phyloP scores from a whole-genome alignment of 1,284 basidiomycete species.

The Ganoderma boninense region DNA sequence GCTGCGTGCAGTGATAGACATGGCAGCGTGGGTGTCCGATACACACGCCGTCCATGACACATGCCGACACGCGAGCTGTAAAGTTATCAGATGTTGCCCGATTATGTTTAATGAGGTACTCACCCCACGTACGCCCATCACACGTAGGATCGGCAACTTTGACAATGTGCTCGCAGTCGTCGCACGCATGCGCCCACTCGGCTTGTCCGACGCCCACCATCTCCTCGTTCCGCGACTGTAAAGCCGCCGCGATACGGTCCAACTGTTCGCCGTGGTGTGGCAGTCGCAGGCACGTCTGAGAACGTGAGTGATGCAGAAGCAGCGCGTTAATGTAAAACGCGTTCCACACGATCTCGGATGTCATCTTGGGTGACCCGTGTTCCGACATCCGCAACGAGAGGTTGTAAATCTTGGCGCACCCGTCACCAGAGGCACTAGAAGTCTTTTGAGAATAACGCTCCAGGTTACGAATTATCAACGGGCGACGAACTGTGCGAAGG shows the following conservation, averaged over 20 bases:
- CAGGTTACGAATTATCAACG: not conserved
- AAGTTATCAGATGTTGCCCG: not conserved
- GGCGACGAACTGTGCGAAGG: not conserved
- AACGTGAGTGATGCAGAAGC: not conserved
- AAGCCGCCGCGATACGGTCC: not conserved
- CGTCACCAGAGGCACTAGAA: not conserved
- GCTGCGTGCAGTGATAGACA: slow-evolving; percentile 32
- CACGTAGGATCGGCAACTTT: not conserved
- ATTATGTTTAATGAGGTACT: not conserved
- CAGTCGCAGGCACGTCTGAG: not conserved
- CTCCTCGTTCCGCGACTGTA: not conserved
- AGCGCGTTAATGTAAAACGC: slow-evolving; percentile 8
- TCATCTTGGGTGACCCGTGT: not conserved
- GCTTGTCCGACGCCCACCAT: slow-evolving; percentile 7
- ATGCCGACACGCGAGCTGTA: slow-evolving; percentile 18
- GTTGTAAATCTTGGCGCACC: not conserved
- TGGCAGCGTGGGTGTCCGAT: slow-evolving; percentile 45
- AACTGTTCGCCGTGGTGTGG: not conserved
- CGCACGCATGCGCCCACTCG: slow-evolving; percentile 34
- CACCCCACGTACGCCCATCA: not conserved
- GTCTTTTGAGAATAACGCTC: not conserved
- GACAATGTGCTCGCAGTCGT: slow-evolving; percentile 20
- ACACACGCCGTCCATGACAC: slow-evolving; percentile 43
- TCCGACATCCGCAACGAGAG: not conserved
- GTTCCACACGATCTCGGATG: slow-evolving; percentile 2